Conservation (phyloP, 257 asterid species). For the Nicotiana sylvestris region DNA sequence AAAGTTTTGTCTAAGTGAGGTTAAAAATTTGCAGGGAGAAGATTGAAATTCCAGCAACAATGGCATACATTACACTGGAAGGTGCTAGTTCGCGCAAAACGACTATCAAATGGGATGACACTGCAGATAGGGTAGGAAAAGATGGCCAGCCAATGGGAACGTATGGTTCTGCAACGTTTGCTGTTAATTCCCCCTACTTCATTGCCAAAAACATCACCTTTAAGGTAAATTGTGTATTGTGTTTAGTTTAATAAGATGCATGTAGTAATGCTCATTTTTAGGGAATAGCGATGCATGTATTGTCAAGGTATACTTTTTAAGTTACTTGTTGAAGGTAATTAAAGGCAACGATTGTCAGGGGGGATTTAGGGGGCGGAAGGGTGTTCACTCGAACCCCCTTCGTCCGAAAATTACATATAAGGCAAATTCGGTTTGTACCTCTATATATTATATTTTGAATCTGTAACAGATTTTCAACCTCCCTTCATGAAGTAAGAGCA, state of each 20-base stretch:
- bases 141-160: constrained; percentile 67
- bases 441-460: no score
- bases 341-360: no score
- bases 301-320: no score
- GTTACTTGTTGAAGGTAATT: no score
- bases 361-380: no score
- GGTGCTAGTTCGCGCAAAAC: constrained; percentile 60
- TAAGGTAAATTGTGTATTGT: constrained; percentile 37
- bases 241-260: neutral
- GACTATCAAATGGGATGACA: constrained; percentile 66
- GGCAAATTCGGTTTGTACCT: no score
- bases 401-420: no score
- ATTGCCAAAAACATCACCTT: constrained; percentile 77
- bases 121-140: constrained; percentile 58
- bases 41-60: constrained; percentile 74
- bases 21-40: constrained; percentile 53
- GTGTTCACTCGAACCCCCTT: no score
- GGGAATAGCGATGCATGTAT: neutral
- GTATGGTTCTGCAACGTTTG: constrained; percentile 85
- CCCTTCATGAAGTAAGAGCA: no score
- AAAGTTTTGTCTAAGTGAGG: neutral
- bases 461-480: no score
- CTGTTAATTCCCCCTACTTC: constrained; percentile 81
- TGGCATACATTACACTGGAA: constrained; percentile 68
- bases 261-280: neutral